These are phyloP conservation scores for Isoetes taiwanensis DNA, from an alignment of 75 land plant species.

Conservation along the genomic window DNA sequence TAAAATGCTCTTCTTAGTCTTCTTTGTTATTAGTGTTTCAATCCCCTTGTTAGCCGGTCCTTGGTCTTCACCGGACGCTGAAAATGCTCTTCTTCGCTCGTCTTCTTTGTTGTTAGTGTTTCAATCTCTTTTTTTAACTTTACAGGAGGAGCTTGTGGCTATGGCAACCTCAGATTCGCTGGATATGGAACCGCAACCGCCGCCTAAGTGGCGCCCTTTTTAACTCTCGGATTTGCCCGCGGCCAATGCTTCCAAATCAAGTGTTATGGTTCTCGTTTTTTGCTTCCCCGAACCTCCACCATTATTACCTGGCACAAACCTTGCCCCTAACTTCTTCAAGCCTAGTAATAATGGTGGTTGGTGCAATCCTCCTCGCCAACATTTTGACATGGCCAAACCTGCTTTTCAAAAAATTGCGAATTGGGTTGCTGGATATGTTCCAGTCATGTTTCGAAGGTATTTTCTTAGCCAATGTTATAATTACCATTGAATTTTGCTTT, in stretches of 20 bases:
- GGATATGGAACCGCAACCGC: no score
- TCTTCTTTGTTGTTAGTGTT: no score
- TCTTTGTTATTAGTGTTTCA: no score
- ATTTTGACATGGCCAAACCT: constrained; percentile 51
- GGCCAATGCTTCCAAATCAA: constrained; percentile 6
- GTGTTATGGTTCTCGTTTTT: no score
- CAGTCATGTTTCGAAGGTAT: constrained; percentile 52
- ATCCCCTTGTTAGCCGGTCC: no score
- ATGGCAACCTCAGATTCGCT: no score
- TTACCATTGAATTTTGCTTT: no score
- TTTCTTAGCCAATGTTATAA: no score
- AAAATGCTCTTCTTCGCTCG: no score
- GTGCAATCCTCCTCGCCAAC: constrained; percentile 54
- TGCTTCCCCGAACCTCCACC: constrained; percentile 26
- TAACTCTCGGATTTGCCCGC: background rate
- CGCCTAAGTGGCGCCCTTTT: no score
- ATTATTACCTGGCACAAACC: constrained; percentile 54
- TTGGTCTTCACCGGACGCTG: no score
- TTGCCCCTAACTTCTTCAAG: constrained; percentile 54
- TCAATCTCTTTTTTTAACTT: background rate
- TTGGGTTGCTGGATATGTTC: constrained; percentile 34
- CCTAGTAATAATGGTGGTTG: constrained; percentile 63
- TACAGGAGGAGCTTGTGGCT: background rate
- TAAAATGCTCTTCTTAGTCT: no score
- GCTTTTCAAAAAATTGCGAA: constrained; percentile 46